Base-by-base conservation (phyloP, 108 stramenopile species). In the Skeletonema potamos region DNA sequence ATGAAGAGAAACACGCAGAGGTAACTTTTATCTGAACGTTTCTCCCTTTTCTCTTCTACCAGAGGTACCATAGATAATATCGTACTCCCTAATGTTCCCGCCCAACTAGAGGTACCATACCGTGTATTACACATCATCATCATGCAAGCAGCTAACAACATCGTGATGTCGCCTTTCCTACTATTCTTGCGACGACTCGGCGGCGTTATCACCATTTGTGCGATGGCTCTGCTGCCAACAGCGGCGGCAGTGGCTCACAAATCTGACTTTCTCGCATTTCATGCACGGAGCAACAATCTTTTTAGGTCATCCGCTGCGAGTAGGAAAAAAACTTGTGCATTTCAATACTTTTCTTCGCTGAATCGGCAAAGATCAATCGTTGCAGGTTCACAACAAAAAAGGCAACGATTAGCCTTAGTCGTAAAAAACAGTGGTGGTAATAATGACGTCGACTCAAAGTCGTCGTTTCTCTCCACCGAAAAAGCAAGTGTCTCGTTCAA, bases 391-490 rank as follows among this genome's bases (percentile, higher is more conserved):
- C 39, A 41, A 3, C 39, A n/a, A 41, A 13, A 15, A 2, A 41
- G 39, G 48, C 48, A 51, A 24, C 2, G 22, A 8, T 8, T 51
- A 0, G 48, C 15, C 8, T 51, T 41, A 2, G n/a, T n/a, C n/a
- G 4, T 41, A 15, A 41, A 41, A 29, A 27, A 29, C 56, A 57
- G 30, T 29, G 56, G 30, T 57, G 41, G 34, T 24, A 37, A 43
- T 43, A 37, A 43, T 64, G 62, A 64, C 20, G 39, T 17, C n/a
- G 34, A 27, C 36, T 30, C 62, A 4, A n/a, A 51, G 46, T 11
- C 68, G 34, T 68, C 68, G 2, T 68, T 68, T 36, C 68, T 70
- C 58, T 70, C 69, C 69, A 70, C 69, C 20, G 27, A 54, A 34
- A 73, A 73, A 54, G 72, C 72, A n/a, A 66, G 28, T 36, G 73